Evolutionary conservation across 73 alveolate genomes (phyloP), one percentile per base, ranked within the genome.

Genomic region (Blepharisma stoltei): DNA sequence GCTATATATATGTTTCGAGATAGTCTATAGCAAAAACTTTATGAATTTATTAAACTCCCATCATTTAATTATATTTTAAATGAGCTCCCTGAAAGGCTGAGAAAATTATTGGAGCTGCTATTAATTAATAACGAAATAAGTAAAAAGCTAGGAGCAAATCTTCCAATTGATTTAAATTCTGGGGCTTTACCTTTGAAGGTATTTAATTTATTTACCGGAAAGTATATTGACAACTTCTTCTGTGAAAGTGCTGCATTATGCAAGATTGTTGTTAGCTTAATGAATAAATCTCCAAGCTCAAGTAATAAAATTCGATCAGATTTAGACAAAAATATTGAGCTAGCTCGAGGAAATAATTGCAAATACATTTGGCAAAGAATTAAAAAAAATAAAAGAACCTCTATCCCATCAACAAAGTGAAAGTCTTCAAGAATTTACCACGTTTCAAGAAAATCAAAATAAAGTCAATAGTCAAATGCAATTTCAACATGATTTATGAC

Each of bases 121-220:
- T 9, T 60, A 18, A 14, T 60, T 25, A 20, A n/a, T 25, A 60
- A 60, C 5, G 46, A 60, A 9, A 8, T 38, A n/a, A 38, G 18
- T 8, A 60, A 60, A 25, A 4, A 60, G 5, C 73, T 60, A 20
- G 73, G 46, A 60, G 73, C 23, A 18, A n/a, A 60, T 25, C 45
- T 60, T 1, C 73, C 73, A 20, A 60, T 60, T 9, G 73, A 60
- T 38, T 38, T 60, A 60, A n/a, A 60, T 25, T 60, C 73, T 14
- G 48, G 45, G 23, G 5, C 73, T 25, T 25, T 60, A 25, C 73
- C 5, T 60, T 60, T 25, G 18, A 60, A 60, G 23, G 37, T 14
- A 14, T 25, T 60, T 18, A 20, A n/a, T 25, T 25, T 60, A 14
- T 60, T n/a, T 14, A 25, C 2, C 2, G n/a, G 37, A 14, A 14